These are phyloP conservation scores for Rosa persica DNA, from an alignment of 306 rosid species.

Conservation along the genomic window DNA sequence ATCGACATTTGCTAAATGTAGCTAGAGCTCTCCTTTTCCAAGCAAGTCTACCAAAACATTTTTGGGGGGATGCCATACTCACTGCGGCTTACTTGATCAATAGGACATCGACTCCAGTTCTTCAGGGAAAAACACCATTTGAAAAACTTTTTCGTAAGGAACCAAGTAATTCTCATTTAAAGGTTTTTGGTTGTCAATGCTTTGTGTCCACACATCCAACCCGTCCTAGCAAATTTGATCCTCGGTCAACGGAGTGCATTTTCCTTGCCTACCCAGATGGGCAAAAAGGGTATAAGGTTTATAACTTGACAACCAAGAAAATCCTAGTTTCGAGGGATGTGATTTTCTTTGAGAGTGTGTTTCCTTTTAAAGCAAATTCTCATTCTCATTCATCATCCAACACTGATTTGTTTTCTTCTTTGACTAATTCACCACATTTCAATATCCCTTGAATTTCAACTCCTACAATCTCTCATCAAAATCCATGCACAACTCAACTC, in stretches of 20 bases:
- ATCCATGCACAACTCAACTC: too few relatives aligned
- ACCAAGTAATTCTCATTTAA: not conserved
- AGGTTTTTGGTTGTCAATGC: constrained; percentile 10
- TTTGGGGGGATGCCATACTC: constrained; percentile 7
- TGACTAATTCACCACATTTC: too few relatives aligned
- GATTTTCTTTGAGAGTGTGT: not conserved
- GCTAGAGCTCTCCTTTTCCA: not conserved
- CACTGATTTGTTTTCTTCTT: not conserved
- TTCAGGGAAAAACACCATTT: not conserved
- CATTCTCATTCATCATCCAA: not conserved
- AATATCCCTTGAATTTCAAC: too few relatives aligned
- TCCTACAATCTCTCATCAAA: too few relatives aligned
- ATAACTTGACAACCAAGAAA: not conserved
- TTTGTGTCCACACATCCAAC: not conserved
- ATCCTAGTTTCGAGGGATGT: not conserved
- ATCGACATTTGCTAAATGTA: not conserved
- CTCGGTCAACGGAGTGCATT: not conserved
- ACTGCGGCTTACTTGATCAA: not conserved
- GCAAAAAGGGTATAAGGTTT: not conserved
- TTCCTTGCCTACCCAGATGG: not conserved
- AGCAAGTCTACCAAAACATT: not conserved
- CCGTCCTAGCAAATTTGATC: not conserved
- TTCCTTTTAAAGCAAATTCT: not conserved
- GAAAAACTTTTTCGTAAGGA: not conserved
- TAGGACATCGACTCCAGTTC: not conserved